Base-by-base conservation (phyloP, 768 basidiomycete genomes). In the Pleurotus tuoliensis region DNA sequence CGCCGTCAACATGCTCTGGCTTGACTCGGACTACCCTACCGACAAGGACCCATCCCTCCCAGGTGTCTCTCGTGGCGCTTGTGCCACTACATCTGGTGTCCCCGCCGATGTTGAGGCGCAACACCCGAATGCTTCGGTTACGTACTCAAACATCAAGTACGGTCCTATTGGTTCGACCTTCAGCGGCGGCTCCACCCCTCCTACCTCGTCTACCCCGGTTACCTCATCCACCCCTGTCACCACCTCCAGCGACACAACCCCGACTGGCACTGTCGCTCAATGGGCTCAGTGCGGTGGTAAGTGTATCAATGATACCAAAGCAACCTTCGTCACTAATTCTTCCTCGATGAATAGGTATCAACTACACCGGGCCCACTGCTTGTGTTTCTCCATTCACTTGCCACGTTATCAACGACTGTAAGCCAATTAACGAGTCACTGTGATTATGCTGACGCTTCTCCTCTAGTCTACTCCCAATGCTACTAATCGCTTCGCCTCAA, bases 111-210 rank as follows among this genome's bases (percentile, higher is more conserved):
- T 82, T 60, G 79, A 81, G 67, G 45, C 64, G 20, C 49, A 68
- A 49, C 53, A 58, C 60, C 63, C 78, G 49, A 70, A 70, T 63
- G 72, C 78, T 27, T 69, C 69, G 18, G 80, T 82, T 66, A 74
- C 70, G 56, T 82, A 65, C 76, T 81, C 80, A 30, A 82, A 82
- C 75, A 82, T 82, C 72, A 74, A 70, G 65, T 77, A 76, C 64
- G 81, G 79, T 56, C 68, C 72, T 64, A 76, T 81, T 63, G 76
- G 75, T 58, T 74, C 77, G 25, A 81, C 80, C 55, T 80, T 54
- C 63, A 56, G 64, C 15, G 44, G 56, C 15, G 47, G 27, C 13
- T 52, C 57, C 50, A 58, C 59, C 30, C 40, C 53, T 56, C 56
- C 60, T 9, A 37, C 53, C 20, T 49, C 57, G 37, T 30, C 51